Conservation (phyloP, 441 rosid species). For the Lepidium campestre region DNA sequence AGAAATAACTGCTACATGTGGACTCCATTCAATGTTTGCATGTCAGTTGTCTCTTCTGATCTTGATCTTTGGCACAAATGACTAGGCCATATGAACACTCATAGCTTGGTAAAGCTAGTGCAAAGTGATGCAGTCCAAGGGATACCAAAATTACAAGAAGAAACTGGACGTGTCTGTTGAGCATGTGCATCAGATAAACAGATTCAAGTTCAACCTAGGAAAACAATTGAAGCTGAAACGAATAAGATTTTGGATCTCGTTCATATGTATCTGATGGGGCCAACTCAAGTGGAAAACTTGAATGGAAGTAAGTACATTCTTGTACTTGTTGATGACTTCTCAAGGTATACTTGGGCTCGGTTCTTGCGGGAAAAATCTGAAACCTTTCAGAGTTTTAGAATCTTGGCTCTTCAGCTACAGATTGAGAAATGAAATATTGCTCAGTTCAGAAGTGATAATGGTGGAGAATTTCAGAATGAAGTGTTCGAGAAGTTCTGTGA, state of each 20-base stretch:
- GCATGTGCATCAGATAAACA: too few relatives aligned
- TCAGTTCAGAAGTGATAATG: background rate
- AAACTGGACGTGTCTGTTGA: too few relatives aligned
- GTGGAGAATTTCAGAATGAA: background rate
- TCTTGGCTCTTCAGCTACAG: background rate
- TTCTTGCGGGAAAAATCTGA: background rate
- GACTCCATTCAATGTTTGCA: too few relatives aligned
- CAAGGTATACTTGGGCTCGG: background rate
- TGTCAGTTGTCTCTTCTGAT: too few relatives aligned
- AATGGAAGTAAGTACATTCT: background rate
- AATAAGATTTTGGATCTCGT: background rate
- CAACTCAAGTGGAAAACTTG: background rate
- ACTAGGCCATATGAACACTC: too few relatives aligned
- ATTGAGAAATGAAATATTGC: background rate
- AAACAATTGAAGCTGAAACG: too few relatives aligned
- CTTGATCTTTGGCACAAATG: too few relatives aligned
- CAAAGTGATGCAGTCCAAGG: too few relatives aligned
- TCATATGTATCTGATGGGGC: background rate
- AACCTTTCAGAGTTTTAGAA: background rate
- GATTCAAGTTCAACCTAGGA: too few relatives aligned
- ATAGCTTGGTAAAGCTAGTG: too few relatives aligned
- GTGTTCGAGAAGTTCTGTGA: background rate
- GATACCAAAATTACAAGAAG: too few relatives aligned
- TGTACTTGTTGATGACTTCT: background rate
- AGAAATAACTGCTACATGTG: too few relatives aligned